Conservation (phyloP, 129 eudicot genomes). For the Logfia minima region DNA sequence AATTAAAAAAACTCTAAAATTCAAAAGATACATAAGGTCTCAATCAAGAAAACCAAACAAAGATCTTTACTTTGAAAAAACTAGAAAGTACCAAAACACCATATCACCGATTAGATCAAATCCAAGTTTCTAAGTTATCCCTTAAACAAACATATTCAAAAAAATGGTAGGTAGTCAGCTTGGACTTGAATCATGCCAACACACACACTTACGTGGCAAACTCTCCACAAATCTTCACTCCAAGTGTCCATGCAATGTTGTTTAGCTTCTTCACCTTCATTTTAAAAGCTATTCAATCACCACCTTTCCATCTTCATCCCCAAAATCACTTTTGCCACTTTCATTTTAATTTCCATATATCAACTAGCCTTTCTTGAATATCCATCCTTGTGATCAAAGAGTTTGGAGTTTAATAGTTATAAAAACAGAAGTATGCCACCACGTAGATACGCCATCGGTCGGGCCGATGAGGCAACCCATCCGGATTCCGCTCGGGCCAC, state of each 20-base stretch:
- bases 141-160: background rate
- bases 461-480: slow-evolving; percentile 85
- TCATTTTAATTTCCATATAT: background rate
- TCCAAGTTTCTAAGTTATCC: slow-evolving; percentile 25
- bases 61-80: background rate
- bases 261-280: slow-evolving; percentile 8
- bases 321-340: background rate
- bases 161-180: background rate
- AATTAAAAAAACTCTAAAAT: too few species aligned
- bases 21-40: background rate
- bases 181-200: slow-evolving; percentile 30
- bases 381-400: background rate
- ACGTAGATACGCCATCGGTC: slow-evolving; percentile 65
- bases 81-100: background rate
- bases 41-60: background rate
- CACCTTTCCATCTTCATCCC: background rate
- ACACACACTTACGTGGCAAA: slow-evolving; percentile 57
- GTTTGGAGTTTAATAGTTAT: background rate
- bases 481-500: slow-evolving; percentile 85
- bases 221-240: slow-evolving; percentile 38
- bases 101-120: slow-evolving; percentile 18
- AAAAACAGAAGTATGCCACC: slow-evolving; percentile 35
- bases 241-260: slow-evolving; percentile 53
- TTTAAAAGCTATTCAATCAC: slow-evolving; percentile 17
- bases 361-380: background rate